Base-by-base conservation (phyloP, 495 filamentous ascomycete species). In the Hypoxylon rickii region DNA sequence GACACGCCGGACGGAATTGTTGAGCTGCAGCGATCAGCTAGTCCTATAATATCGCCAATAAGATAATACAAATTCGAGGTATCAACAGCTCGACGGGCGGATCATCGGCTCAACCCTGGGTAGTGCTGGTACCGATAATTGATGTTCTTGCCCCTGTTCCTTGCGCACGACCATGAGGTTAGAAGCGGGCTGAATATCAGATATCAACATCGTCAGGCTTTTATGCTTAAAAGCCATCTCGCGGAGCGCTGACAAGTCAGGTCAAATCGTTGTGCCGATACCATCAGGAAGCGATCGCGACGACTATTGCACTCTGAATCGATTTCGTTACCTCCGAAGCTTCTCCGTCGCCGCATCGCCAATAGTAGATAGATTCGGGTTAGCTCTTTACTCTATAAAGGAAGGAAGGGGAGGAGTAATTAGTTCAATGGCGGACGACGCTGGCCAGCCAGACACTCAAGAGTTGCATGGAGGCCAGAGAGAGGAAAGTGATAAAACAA, bases 1-100 rank as follows among this genome's bases (percentile, higher is more conserved):
- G 44, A 33, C 44, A 42, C 39, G 54, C 54, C 40, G 38, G 43
- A 16, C 40, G 52, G 49, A 38, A 57, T 49, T 63, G 47, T 62
- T 49, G 18, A 48, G 58, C 37, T 39, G 31, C 21, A 24, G n/a
- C 37, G 12, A 34, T 41, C 38, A 31, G 26, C 33, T 32, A 51
- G 4, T 34, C 11, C 11, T 34, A 34, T 7, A n/a, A 34, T 7
- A n/a, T 12, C 3, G 3, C 13, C 3, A 34, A 3, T 34, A 34
- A 44, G n/a, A 48, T 39, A 50, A 32, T 40, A 44, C 32, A 11
- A 33, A 42, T 18, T 40, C 41, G n/a, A 26, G 19, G 33, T 10
- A 21, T 11, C 26, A 5, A 5, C n/a, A 31, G 34, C 17, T 38
- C 16, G 17, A 46, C 39, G 11, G 20, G 21, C 20, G 19, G 16